A percentile compares a stretch with the other conserved stretches of the same genome.
Evolutionary conservation across 2,329 filamentous ascomycete species (phyloP).

Genomic region (Fonsecaea pugnacius): DNA sequence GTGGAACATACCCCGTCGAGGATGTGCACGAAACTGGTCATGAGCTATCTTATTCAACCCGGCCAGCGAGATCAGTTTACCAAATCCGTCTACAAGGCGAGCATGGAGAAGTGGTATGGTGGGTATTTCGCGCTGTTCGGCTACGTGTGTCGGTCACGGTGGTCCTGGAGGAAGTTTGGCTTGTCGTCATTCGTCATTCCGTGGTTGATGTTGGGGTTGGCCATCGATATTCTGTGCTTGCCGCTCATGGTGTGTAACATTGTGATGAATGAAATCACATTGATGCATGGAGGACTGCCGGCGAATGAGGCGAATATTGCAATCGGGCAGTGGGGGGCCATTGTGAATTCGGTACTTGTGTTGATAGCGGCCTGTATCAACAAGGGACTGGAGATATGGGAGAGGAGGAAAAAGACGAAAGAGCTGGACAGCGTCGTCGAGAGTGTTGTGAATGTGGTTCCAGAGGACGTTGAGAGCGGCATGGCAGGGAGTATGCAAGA

Average conservation of each 20-base stretch:
- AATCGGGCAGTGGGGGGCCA: constrained; percentile 40
- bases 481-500: constrained; percentile 16
- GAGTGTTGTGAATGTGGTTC: not conserved
- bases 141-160: constrained; percentile 31
- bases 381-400: constrained; percentile 26
- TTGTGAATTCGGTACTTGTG: constrained; percentile 36
- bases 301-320: constrained; percentile 36
- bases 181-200: constrained; percentile 30
- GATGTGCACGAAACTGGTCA: constrained; percentile 32
- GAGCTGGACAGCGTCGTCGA: constrained; percentile 10
- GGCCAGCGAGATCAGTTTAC: constrained; percentile 29
- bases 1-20: constrained; percentile 34
- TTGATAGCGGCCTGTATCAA: constrained; percentile 38
- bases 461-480: constrained; percentile 15
- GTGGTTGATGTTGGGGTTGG: constrained; percentile 36
- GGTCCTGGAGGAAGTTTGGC: constrained; percentile 19
- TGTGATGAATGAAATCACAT: constrained; percentile 38
- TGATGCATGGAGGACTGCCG: constrained; percentile 35
- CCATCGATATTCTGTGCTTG: constrained; percentile 36
- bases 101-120: constrained; percentile 37
- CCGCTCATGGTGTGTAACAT: constrained; percentile 38
- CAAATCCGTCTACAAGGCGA: constrained; percentile 38
- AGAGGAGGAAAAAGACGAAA: constrained; percentile 25
- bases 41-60: constrained; percentile 34
- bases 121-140: constrained; percentile 38